Conservation (phyloP, 202 grass and related monocot species). For the Carex arenaria region DNA sequence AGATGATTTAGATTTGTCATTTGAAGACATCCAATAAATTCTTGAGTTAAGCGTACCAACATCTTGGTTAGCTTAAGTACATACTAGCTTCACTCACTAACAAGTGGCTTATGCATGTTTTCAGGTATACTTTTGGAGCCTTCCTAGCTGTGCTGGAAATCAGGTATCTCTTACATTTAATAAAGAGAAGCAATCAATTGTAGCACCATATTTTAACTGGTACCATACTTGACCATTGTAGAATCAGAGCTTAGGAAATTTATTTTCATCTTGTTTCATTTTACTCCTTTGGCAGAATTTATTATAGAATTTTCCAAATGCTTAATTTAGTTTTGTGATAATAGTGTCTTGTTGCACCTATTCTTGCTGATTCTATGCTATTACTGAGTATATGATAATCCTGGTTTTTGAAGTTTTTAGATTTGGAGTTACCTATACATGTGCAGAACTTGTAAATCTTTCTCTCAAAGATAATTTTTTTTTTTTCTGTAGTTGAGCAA, state of each 20-base stretch:
- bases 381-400: neutral
- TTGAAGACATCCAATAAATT: no score
- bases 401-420: neutral
- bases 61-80: no score
- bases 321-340: neutral
- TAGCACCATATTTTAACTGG: neutral
- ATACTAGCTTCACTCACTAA: no score
- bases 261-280: neutral
- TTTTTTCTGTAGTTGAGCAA: constrained; percentile 58
- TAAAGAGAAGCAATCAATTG: neutral
- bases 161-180: constrained; percentile 46
- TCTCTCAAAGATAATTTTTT: neutral
- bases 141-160: constrained; percentile 97
- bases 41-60: no score
- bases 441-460: neutral
- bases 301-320: neutral
- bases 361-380: neutral
- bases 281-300: neutral
- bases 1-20: no score
- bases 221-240: neutral
- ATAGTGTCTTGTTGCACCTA: neutral
- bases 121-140: constrained; percentile 99
- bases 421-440: neutral
- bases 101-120: constrained; percentile 11
- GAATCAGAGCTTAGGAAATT: neutral